These are phyloP conservation scores for Penicillium polonicum DNA, from an alignment of 2,329 filamentous ascomycete genomes.

Conservation along the genomic window DNA sequence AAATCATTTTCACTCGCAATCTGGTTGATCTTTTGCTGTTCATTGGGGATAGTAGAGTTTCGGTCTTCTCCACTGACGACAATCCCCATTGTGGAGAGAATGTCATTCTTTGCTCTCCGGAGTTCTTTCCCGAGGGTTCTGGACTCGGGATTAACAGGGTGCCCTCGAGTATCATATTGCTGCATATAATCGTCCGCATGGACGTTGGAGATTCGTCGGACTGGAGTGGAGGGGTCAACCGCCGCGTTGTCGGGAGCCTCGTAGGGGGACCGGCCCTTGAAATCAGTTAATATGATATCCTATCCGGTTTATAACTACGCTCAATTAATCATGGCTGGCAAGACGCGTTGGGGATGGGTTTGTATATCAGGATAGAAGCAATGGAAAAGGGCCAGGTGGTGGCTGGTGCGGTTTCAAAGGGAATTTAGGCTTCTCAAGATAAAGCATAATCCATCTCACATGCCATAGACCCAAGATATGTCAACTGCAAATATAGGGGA, in stretches of 20 bases:
- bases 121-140: slow-evolving; percentile 41
- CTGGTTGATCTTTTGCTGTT: slow-evolving; percentile 39
- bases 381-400: background rate
- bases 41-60: slow-evolving; percentile 34
- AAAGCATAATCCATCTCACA: background rate
- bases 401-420: background rate
- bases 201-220: slow-evolving; percentile 26
- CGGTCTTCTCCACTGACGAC: slow-evolving; percentile 46
- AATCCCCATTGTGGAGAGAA: slow-evolving; percentile 50
- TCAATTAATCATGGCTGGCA: background rate
- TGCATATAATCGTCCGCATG: slow-evolving; percentile 47
- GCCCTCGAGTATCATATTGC: slow-evolving; percentile 49
- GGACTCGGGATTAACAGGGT: slow-evolving; percentile 47
- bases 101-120: slow-evolving; percentile 51
- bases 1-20: slow-evolving; percentile 46
- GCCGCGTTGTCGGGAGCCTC: slow-evolving; percentile 39
- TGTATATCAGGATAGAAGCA: slow-evolving; percentile 1
- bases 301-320: background rate
- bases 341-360: background rate
- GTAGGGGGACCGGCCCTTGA: slow-evolving; percentile 48
- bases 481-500: background rate
- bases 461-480: background rate
- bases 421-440: background rate
- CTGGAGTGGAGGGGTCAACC: slow-evolving; percentile 21
- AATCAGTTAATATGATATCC: slow-evolving; percentile 21